phyloP scores from a whole-genome alignment of 2,329 filamentous ascomycete species.

The Hymenoscyphus fructigenus region DNA sequence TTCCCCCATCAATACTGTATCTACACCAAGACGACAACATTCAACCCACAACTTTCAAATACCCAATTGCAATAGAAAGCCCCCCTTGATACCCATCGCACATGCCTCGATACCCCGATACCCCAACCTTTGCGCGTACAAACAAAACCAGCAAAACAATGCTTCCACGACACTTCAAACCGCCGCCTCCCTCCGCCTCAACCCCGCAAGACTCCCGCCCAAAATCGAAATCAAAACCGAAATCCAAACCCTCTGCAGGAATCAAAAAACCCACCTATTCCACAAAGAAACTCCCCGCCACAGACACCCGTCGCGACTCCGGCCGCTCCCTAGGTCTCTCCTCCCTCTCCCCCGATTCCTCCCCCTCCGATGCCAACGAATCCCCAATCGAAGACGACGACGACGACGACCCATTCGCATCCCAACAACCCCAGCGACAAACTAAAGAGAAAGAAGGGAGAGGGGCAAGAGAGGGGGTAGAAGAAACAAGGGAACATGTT shows the following conservation, averaged over 20 bases:
- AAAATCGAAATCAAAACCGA: slow-evolving; percentile 4
- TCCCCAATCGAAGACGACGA: slow-evolving; percentile 7
- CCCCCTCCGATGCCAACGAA: slow-evolving; percentile 4
- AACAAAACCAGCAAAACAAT: slow-evolving; percentile 18
- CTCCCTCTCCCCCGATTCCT: slow-evolving; percentile 6
- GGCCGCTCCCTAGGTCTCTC: slow-evolving; percentile 5
- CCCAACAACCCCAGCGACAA: not conserved
- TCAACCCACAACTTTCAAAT: too few relatives aligned
- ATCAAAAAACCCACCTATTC: not conserved
- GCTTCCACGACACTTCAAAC: slow-evolving; percentile 36
- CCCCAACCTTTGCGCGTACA: not conserved
- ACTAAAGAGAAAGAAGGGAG: not conserved
- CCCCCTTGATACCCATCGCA: not conserved
- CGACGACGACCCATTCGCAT: slow-evolving; percentile 20
- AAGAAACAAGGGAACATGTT: slow-evolving; percentile 12
- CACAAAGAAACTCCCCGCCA: not conserved
- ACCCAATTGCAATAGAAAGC: too few relatives aligned
- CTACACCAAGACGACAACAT: too few relatives aligned
- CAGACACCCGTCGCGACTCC: not conserved
- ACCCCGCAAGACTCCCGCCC: slow-evolving; percentile 5
- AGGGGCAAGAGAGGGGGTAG: slow-evolving; percentile 11
- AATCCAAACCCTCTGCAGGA: slow-evolving; percentile 14
- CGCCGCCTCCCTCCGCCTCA: slow-evolving; percentile 27
- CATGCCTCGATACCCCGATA: not conserved
- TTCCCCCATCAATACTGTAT: too few relatives aligned